Evolutionary conservation across 352 stramenopile genomes (phyloP), one percentile per base, ranked within the genome.

Genomic region (Phytophthora rubi): DNA sequence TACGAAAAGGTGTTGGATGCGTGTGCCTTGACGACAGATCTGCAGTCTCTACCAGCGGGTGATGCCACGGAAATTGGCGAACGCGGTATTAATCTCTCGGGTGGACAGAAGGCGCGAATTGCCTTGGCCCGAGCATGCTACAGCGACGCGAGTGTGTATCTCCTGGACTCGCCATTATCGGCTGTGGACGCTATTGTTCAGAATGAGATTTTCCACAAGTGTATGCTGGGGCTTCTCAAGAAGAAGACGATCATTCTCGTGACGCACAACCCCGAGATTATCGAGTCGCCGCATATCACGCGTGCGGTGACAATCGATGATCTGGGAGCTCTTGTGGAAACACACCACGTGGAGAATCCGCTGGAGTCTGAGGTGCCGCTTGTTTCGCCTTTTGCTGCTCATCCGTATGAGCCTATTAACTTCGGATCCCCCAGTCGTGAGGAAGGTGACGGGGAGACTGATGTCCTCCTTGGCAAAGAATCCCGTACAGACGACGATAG

Each of bases 121-220:
- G 79, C 75, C 1, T 68, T 94, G 6, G 88, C 88, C 1, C 82
- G 84, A 4, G 80, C 82, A 56, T 88, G 78, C 59, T 94, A 94
- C 65, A 77, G 69, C 7, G 69, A 90, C 23, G 69, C 82, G 1
- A 70, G 62, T 35, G 51, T 92, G 6, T 82, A 68, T 32, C 66
- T 89, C 15, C 62, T 89, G 30, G 81, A 89, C 32, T 83, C 78
- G 4, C 75, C 79, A 16, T 66, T 81, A 9, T 66, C 77, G 10
- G 78, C 80, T 28, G 76, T 90, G 15, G 80, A 89, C 15, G 70
- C 79, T 5, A 80, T 90, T 44, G 85, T 94, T 9, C 83, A 88
- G 52, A 89, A 89, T 33, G 84, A 94, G 59, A 84, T 96, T 45
- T 90, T 94, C 56, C 65, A 86, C 26, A 89, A 91, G 57, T 93